These are phyloP conservation scores for Suillus alpinus DNA, from an alignment of 768 basidiomycete species.

Conservation along the genomic window DNA sequence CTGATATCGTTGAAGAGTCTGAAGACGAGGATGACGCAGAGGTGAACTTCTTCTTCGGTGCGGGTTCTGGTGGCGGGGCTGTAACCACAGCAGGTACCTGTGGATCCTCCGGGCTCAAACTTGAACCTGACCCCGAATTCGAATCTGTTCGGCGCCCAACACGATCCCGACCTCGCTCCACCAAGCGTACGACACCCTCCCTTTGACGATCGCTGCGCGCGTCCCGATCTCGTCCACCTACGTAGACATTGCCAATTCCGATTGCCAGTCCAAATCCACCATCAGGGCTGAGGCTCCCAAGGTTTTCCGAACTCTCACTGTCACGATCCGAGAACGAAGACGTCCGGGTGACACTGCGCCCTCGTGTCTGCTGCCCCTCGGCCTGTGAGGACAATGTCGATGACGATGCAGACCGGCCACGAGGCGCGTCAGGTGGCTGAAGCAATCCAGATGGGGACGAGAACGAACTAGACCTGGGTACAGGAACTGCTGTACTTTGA, in stretches of 20 bases:
- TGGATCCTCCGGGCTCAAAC: conserved; percentile 29
- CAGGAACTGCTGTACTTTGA: conserved; percentile 7
- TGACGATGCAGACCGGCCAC: conserved; percentile 32
- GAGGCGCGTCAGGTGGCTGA: conserved; percentile 24
- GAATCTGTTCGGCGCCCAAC: conserved; percentile 23
- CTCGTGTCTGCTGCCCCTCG: conserved; percentile 37
- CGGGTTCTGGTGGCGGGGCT: conserved; percentile 10
- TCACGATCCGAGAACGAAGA: conserved; percentile 57
- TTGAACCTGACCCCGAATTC: conserved; percentile 34
- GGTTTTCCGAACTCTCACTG: conserved; percentile 33
- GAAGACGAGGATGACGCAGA: conserved; percentile 21
- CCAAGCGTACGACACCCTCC: conserved; percentile 13
- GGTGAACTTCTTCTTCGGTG: conserved; percentile 11
- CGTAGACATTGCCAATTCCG: conserved; percentile 30
- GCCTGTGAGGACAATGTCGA: conserved; percentile 32
- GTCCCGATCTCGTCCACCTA: conserved; percentile 32
- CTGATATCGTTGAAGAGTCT: conserved; percentile 24
- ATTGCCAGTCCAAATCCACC: conserved; percentile 20
- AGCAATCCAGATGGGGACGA: conserved; percentile 21
- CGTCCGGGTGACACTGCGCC: conserved; percentile 53
- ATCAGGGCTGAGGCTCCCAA: conserved; percentile 42
- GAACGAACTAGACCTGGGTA: conserved; percentile 13
- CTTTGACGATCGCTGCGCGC: conserved; percentile 12
- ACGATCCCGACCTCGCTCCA: conserved; percentile 31
- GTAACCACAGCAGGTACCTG: conserved; percentile 2